Base-by-base conservation (phyloP, 108 stramenopile genomes). In the Cyclostephanos tholiformis region DNA sequence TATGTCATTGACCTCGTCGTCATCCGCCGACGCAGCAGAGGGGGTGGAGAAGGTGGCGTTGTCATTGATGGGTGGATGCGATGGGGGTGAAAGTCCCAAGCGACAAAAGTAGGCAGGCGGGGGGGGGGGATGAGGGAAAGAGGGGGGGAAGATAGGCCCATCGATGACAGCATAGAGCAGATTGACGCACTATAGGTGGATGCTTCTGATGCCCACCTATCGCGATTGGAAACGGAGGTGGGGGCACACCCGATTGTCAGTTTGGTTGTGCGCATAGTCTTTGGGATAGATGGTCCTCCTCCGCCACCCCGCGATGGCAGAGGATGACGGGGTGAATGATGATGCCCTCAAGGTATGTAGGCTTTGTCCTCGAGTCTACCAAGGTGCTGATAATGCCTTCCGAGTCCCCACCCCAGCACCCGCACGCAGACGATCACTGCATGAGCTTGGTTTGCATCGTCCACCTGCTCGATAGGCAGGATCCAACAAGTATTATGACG, bases 351-450 rank as follows among this genome's bases (percentile, higher is more conserved):
- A 60, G 39, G 17, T 72, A 72, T 41, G 44, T 36, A 3, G 71
- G 71, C n/a, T 72, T 63, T 32, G 71, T 72, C 25, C 38, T 72
- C n/a, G 71, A 72, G 44, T 32, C 71, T 19, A 19, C 59, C 35
- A 72, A 72, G 61, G 20, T 72, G 19, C n/a, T 72, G 22, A 46
- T 59, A 0, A 63, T 61, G 19, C 43, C 19, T 0, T 61, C 71
- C 4, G 71, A 61, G 11, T 48, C 43, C 22, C 59, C 38, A 20
- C 71, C 71, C 20, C 71, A 72, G 46, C 23, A 62, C 19, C n/a
- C 71, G 4, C 71, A 72, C 48, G 71, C 71, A 13, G 71, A 72
- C 32, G 71, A 72, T 32, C 71, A 72, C 32, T 72, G 71, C 14
- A 50, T 61, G 9, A 30, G 27, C 7, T 72, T 72, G 4, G 29